phyloP scores from a whole-genome alignment of 495 filamentous ascomycete species.

The Cenococcum geophilum region DNA sequence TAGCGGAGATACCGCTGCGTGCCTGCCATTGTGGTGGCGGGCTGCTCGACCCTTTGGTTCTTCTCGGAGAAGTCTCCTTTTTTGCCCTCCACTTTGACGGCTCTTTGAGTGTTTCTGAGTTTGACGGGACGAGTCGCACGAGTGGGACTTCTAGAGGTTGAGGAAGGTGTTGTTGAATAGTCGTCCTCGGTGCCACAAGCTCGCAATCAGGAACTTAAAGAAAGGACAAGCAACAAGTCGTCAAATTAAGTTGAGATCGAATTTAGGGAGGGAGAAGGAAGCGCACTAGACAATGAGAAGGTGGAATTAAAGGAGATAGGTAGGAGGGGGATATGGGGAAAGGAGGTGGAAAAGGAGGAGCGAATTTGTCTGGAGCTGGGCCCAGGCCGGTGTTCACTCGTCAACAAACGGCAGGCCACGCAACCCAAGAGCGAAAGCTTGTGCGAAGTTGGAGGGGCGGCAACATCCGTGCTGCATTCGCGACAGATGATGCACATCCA shows the following conservation, averaged over 20 bases:
- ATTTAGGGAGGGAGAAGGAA: neutral
- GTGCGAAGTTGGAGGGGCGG: neutral
- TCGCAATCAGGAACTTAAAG: neutral
- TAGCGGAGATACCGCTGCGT: conserved; percentile 60
- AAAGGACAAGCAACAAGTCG: neutral
- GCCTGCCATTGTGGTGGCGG: conserved; percentile 33
- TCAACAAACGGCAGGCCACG: neutral
- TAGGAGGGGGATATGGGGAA: neutral
- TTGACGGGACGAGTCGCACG: neutral
- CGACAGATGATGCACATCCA: neutral
- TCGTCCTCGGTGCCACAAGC: conserved; percentile 11
- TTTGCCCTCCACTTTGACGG: conserved; percentile 30
- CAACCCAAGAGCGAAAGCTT: neutral
- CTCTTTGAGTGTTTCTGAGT: conserved; percentile 1
- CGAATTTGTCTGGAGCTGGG: neutral
- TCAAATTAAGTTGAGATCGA: neutral
- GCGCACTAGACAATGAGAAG: too few species aligned
- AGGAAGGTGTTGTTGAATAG: conserved; percentile 11
- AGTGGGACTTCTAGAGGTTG: neutral
- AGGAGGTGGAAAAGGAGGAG: neutral
- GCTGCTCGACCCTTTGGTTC: conserved; percentile 27
- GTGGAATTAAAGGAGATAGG: too few species aligned
- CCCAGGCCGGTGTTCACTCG: neutral
- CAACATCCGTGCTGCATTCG: neutral
- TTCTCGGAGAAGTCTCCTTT: conserved; percentile 20